phyloP scores from a whole-genome alignment of 2,329 filamentous ascomycete genomes.

The Stagonosporopsis chrysanthemi region DNA sequence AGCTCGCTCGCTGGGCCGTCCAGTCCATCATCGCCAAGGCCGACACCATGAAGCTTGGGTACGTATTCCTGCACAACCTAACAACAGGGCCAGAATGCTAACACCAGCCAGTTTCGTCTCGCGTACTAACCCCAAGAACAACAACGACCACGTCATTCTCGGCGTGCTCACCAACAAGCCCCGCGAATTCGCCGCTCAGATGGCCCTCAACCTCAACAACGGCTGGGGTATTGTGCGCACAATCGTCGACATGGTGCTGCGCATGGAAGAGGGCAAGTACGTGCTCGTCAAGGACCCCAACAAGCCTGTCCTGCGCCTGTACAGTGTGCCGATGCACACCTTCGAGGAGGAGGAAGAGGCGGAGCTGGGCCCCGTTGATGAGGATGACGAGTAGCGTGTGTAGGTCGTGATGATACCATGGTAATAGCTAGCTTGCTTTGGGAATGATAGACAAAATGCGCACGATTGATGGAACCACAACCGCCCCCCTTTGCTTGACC shows the following conservation, averaged over 20 bases:
- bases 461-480: slow-evolving; percentile 8
- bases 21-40: slow-evolving; percentile 96
- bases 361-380: slow-evolving; percentile 62
- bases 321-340: slow-evolving; percentile 85
- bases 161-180: slow-evolving; percentile 98
- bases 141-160: slow-evolving; percentile 92
- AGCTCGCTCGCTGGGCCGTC: slow-evolving; percentile 96
- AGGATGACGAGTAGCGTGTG: slow-evolving; percentile 60
- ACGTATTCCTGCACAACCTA: slow-evolving; percentile 49
- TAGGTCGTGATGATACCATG: slow-evolving; percentile 32
- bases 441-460: slow-evolving; percentile 29
- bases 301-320: slow-evolving; percentile 91
- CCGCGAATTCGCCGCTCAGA: slow-evolving; percentile 93
- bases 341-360: slow-evolving; percentile 93
- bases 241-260: slow-evolving; percentile 91
- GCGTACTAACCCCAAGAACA: slow-evolving; percentile 87
- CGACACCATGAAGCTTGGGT: slow-evolving; percentile 99
- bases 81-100: slow-evolving; percentile 7
- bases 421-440: slow-evolving; percentile 28
- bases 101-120: slow-evolving; percentile 80
- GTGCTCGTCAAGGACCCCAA: slow-evolving; percentile 89
- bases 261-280: slow-evolving; percentile 80
- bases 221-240: slow-evolving; percentile 99
- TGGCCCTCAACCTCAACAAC: slow-evolving; percentile 96
- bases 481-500: neutral